Base-by-base conservation (phyloP, 2,329 filamentous ascomycete genomes). In the Phialophora tarda region DNA sequence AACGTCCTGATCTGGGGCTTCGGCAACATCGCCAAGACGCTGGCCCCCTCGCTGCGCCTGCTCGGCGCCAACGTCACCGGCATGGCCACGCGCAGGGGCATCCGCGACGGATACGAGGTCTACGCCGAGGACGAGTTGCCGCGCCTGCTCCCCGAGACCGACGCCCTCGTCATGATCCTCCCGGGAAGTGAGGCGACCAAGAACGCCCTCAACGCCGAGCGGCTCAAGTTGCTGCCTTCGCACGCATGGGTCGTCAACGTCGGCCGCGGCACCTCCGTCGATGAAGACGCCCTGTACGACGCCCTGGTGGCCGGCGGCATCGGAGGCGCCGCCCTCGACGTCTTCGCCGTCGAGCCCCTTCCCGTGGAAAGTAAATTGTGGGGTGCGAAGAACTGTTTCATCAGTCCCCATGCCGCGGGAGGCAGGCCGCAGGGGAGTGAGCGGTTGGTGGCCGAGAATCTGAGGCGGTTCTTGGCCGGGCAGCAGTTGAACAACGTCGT, bases 271-370 rank as follows among this genome's bases (percentile, higher is more conserved):
- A 88, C 88, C 1, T 78, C 92, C 26, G 82, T 92, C 1, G 85
- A 89, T 32, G 88, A 92, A 74, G 72, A 77, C 1, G 88, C 87
- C 4, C 75, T 93, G 55, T 75, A 91, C 28, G 80, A 85, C 17
- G 79, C 81, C 0, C 76, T 90, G 63, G 81, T 84, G 60, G 74
- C 78, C 4, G 88, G 88, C 0, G 74, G 71, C 3, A 90, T 93
- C 71, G 79, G 82, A 10, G 90, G 89, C 0, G 87, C 85, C 1
- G 90, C 86, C 0, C 74, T 92, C 24, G 90, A 93, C 78, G 90
- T 92, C 0, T 92, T 89, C 74, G 85, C 87, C 62, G 78, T 86
- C 3, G 90, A 93, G 73, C 90, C 90, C 4, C 74, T 93, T 66
- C 85, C 87, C 0, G 68, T 72, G 11, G 83, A 89, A 41, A 91